Percentiles rank a stretch among this genome's conserved stretches.
Evolutionary conservation across 2,329 filamentous ascomycete genomes (phyloP).

Genomic region (Epichloe elymi): DNA sequence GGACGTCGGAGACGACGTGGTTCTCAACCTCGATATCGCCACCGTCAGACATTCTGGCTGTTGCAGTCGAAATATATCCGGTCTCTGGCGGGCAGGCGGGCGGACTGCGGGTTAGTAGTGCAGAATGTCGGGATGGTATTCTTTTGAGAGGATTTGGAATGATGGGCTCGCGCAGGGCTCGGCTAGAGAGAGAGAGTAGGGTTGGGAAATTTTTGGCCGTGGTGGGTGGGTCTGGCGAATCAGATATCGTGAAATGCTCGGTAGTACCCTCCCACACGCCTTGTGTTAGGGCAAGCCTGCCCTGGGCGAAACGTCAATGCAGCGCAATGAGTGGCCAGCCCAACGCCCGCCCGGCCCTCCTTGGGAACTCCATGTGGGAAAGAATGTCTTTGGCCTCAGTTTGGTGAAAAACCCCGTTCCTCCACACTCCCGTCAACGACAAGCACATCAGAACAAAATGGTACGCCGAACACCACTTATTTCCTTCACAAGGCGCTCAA

Average conservation of each 20-base stretch:
- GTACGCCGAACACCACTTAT: conserved; percentile 17
- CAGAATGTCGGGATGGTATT: conserved; percentile 24
- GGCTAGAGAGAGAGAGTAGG: conserved; percentile 12
- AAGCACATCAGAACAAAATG: conserved; percentile 31
- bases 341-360: conserved; percentile 4
- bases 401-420: conserved; percentile 15
- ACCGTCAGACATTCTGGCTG: conserved; percentile 73
- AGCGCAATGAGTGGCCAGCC: not conserved
- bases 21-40: conserved; percentile 88
- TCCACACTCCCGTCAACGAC: conserved; percentile 26
- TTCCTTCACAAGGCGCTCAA: conserved; percentile 1
- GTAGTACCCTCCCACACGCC: conserved; percentile 16
- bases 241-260: conserved; percentile 14
- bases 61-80: conserved; percentile 23
- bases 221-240: conserved; percentile 24
- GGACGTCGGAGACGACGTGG: conserved; percentile 61
- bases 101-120: conserved; percentile 24
- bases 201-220: conserved; percentile 21
- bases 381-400: conserved; percentile 16
- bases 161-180: conserved; percentile 14
- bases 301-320: conserved; percentile 16
- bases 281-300: conserved; percentile 29
- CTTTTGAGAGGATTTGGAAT: conserved; percentile 21
- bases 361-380: not conserved
- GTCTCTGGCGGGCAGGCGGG: conserved; percentile 22